Evolutionary conservation across 208 protist species (phyloP).

Genomic region (Trichomonas vaginalis): DNA sequence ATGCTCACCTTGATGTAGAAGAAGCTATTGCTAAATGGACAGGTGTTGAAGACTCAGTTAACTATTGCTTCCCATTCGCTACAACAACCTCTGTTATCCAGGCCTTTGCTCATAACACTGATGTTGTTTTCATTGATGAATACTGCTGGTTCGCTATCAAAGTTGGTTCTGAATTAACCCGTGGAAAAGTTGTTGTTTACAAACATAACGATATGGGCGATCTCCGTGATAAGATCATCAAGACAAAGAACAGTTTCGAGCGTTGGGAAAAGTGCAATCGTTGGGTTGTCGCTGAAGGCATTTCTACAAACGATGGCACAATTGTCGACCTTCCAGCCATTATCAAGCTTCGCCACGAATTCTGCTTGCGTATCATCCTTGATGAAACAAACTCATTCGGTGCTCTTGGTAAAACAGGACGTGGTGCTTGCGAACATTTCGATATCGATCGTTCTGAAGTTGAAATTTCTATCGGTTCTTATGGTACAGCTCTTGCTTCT

Average conservation of each 20-base stretch:
- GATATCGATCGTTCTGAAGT: constrained; percentile 20
- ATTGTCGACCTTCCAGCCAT: constrained; percentile 59
- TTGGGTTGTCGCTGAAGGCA: constrained; percentile 76
- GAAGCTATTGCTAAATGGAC: constrained; percentile 18
- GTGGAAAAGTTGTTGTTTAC: constrained; percentile 58
- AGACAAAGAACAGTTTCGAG: constrained; percentile 51
- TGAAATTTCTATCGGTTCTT: constrained; percentile 27
- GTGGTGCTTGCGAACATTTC: constrained; percentile 53
- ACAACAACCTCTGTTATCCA: constrained; percentile 24
- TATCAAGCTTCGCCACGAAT: constrained; percentile 66
- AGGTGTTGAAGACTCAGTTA: constrained; percentile 18
- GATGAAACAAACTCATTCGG: constrained; percentile 84
- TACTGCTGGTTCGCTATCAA: constrained; percentile 16
- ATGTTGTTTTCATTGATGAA: constrained; percentile 26
- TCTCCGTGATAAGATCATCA: constrained; percentile 46
- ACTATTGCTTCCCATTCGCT: constrained; percentile 25
- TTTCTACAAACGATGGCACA: constrained; percentile 60
- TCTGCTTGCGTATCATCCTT: constrained; percentile 75
- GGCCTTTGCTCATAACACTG: constrained; percentile 12
- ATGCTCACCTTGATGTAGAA: constrained; percentile 28
- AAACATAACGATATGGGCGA: constrained; percentile 79
- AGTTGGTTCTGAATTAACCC: constrained; percentile 58
- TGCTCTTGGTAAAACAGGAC: constrained; percentile 67
- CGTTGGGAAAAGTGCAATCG: constrained; percentile 50
- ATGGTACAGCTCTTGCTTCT: constrained; percentile 61